Base-by-base conservation (phyloP, 108 stramenopile genomes). In the Poteriospumella lacustris region DNA sequence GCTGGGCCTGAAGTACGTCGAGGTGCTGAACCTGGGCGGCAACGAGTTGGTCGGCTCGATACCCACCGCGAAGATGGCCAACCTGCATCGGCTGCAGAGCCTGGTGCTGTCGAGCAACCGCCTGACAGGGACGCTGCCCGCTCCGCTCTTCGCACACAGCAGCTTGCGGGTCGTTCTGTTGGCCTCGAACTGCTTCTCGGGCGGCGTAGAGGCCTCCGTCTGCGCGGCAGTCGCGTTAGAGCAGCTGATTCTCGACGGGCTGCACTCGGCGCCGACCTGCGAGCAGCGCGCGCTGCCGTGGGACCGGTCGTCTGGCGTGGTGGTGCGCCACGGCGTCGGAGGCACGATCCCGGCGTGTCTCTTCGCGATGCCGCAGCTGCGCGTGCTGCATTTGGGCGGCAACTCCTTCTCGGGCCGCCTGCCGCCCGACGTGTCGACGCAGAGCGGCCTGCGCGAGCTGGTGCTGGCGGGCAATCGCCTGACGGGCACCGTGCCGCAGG, bases 361-460 rank as follows among this genome's bases (percentile, higher is more conserved):
- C 12, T 73, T 44, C 29, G 42, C 9, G 28, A 52, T 56, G 43
- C 12, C 44, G 26, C 41, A 73, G 36, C 42, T 73, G 41, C 3
- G 36, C 9, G 36, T 42, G 42, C 42, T 73, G 19, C 70, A 73
- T 73, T 24, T 73, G 70, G 26, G 31, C 33, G 70, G 70, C 31
- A 73, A 73, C 36, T 42, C 36, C 28, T 42, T 80, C 76, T n/a
- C 62, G 0, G 79, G 79, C 1, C 38, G 69, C 69, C 69, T 68
- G 67, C 15, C 79, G 9, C 47, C 47, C 47, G 47, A 19, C 9
- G 9, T 52, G 47, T 52, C 47, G 9, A 52, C 47, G 19, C 47
- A n/a, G n/a, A n/a, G n/a, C n/a, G n/a, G 47, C 19, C 47, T 52
- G 15, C 9, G 9, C 19, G 19, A 9, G 47, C 19, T 9, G 47